phyloP scores from a whole-genome alignment of 1,284 basidiomycete species.

The Ustilago crameri region DNA sequence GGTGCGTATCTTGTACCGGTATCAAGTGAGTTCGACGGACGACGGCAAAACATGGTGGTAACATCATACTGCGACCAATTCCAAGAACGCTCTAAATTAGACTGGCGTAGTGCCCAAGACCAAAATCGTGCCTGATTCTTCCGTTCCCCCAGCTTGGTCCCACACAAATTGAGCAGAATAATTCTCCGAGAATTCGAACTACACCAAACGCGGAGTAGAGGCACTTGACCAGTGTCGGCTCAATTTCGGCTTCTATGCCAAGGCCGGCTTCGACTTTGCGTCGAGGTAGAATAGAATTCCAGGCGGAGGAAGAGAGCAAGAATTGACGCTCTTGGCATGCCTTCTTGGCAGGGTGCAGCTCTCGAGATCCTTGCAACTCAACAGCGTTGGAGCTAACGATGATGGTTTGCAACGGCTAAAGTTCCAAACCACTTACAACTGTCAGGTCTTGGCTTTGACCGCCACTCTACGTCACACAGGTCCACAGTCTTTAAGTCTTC shows the following conservation, averaged over 20 bases:
- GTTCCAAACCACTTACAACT: background rate
- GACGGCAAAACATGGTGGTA: too few relatives aligned
- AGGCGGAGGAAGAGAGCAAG: constrained; percentile 37
- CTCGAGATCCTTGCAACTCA: background rate
- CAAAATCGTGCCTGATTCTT: background rate
- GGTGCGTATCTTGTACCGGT: too few relatives aligned
- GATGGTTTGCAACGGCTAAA: background rate
- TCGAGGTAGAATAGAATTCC: background rate
- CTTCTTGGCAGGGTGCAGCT: constrained; percentile 21
- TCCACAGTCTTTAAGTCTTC: background rate
- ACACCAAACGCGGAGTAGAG: constrained; percentile 3
- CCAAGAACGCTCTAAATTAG: too few relatives aligned
- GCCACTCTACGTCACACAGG: background rate
- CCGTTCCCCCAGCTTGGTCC: background rate
- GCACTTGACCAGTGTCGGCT: constrained; percentile 3
- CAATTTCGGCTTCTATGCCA: constrained; percentile 22
- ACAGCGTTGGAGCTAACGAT: background rate
- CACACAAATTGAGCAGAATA: background rate
- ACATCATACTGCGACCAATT: too few relatives aligned
- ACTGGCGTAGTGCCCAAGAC: too few relatives aligned
- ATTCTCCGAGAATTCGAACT: constrained; percentile 22
- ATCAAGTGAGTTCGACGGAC: too few relatives aligned
- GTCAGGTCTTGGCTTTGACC: background rate
- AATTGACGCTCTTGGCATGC: constrained; percentile 14
- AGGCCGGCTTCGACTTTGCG: constrained; percentile 21